Base-by-base conservation (phyloP, 208 protist genomes). In the Acanthamoeba sp. region DNA sequence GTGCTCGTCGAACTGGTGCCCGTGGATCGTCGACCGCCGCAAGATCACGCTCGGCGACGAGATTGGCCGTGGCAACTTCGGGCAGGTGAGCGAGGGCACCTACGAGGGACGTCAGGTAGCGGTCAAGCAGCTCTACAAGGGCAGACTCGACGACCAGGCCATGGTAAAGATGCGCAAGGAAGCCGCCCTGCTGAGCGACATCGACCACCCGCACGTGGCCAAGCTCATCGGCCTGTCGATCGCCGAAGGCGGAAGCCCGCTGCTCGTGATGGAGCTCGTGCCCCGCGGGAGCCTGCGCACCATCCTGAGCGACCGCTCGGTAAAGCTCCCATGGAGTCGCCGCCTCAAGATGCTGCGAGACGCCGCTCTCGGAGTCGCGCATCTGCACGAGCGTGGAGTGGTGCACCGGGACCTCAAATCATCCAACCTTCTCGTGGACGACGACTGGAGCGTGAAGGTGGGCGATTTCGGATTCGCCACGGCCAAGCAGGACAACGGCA, bases 111-210 rank as follows among this genome's bases (percentile, higher is more conserved):
- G 76, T 1, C 76, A 1, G 10, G 76, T 85, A 42, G 76, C 76
- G 18, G 42, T 85, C 42, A 85, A 85, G 76, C 38, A 85, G 76
- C 76, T 85, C 42, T 85, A 85, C 76, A 85, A 85, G 42, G 76
- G 76, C 7, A 38, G 76, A 5, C 76, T 85, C 14, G 76, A 85
- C 27, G 76, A 85, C 20, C 5, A 22, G 12, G 45, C 45, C 40
- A 50, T 85, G 76, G 40, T 85, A 38, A 85, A 85, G 76, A 85
- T 85, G 76, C 76, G 76, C 14, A 85, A 85, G 76, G 76, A 85
- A 18, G 76, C 76, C 24, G 76, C 76, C 27, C 38, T 85, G 27
- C 42, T 85, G 76, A 57, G 42, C 45, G 29, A 36, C 36, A 85
- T 85, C 76, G 76, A 85, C 45, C 76, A 85, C 45, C 76, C 76